Conservation (phyloP, 345 rosid genomes). For the Kandelia obovata region DNA sequence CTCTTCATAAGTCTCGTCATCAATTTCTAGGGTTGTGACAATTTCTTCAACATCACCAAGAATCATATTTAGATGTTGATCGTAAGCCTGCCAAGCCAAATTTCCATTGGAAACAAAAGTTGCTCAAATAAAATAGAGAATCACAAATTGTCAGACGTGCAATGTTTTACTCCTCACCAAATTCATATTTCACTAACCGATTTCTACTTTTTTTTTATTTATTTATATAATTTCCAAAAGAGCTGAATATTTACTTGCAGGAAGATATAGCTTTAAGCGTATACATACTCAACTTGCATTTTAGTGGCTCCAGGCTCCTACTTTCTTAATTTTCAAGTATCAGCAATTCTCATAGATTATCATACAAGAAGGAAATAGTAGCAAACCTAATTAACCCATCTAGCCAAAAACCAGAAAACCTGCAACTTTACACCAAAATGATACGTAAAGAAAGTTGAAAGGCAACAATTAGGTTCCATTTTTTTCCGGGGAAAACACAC, state of each 20-base stretch:
- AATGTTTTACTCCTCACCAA: neutral
- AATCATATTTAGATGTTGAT: slow-evolving; percentile 99
- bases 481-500: neutral
- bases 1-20: slow-evolving; percentile 98
- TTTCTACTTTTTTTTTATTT: neutral
- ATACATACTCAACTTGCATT: no score
- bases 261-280: no score
- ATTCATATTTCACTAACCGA: neutral
- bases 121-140: neutral
- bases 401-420: neutral
- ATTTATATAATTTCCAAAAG: no score
- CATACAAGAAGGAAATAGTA: no score
- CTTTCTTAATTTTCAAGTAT: no score
- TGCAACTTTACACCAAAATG: neutral
- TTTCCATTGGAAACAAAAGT: neutral
- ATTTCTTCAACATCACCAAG: slow-evolving; percentile 98
- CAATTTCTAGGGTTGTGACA: slow-evolving; percentile 91
- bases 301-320: no score
- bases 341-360: no score
- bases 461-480: neutral
- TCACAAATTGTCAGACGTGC: neutral
- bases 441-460: neutral
- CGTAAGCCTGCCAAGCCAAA: slow-evolving; percentile 72
- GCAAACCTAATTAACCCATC: neutral
- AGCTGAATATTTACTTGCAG: no score